These are phyloP conservation scores for Salix dunnii DNA, from an alignment of 345 rosid species.

Conservation along the genomic window DNA sequence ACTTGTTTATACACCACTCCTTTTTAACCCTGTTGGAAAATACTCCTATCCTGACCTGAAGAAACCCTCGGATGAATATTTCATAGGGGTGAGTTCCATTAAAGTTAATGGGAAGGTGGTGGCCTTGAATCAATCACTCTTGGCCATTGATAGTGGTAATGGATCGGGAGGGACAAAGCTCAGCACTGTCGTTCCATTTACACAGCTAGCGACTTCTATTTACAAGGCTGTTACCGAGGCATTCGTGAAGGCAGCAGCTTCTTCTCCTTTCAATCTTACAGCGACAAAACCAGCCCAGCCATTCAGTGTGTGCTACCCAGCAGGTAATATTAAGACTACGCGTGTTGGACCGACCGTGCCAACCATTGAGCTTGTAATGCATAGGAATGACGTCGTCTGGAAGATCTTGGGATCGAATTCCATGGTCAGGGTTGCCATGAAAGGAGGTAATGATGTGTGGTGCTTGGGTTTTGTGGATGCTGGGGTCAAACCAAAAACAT, in stretches of 20 bases:
- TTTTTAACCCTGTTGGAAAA: slow-evolving; percentile 12
- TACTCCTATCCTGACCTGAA: not conserved
- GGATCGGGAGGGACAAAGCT: slow-evolving; percentile 26
- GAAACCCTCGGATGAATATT: slow-evolving; percentile 27
- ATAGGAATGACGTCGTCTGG: slow-evolving; percentile 31
- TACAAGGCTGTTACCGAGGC: slow-evolving; percentile 24
- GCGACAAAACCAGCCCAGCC: slow-evolving; percentile 6
- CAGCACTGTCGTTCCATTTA: slow-evolving; percentile 28
- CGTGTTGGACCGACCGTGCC: slow-evolving; percentile 27
- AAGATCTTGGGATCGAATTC: slow-evolving; percentile 33
- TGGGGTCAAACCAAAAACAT: slow-evolving; percentile 19
- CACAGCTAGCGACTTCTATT: slow-evolving; percentile 19
- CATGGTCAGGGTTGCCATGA: slow-evolving; percentile 21
- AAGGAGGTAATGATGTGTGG: slow-evolving; percentile 14
- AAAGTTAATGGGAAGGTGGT: slow-evolving; percentile 9
- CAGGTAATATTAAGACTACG: slow-evolving; percentile 1
- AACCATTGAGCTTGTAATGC: slow-evolving; percentile 21
- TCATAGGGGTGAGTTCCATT: slow-evolving; percentile 6
- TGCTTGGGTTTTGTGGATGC: slow-evolving; percentile 43
- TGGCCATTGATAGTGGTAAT: not conserved
- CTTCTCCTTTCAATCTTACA: slow-evolving; percentile 3
- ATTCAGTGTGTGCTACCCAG: slow-evolving; percentile 28
- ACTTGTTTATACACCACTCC: slow-evolving; percentile 12
- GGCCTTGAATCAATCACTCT: not conserved
- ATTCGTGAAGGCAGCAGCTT: not conserved